Conservation (phyloP, 1,284 basidiomycete genomes). For the Pascua guehoae region DNA sequence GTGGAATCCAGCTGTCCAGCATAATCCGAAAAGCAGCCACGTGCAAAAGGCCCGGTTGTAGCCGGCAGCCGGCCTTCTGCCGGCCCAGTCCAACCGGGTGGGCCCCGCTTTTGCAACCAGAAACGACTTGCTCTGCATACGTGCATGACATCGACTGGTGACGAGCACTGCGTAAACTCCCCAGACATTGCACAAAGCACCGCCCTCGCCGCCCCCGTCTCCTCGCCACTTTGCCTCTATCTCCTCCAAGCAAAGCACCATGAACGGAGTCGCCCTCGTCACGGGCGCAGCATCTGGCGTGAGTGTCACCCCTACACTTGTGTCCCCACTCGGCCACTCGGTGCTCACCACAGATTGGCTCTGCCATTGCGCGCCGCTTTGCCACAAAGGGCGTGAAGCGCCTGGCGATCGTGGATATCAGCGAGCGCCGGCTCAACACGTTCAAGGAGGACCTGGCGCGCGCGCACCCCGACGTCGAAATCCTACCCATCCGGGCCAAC, state of each 20-base stretch:
- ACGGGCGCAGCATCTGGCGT: slow-evolving; percentile 24
- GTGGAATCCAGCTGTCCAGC: too few relatives aligned
- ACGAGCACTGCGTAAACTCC: too few relatives aligned
- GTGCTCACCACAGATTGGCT: slow-evolving; percentile 10
- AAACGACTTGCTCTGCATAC: too few relatives aligned
- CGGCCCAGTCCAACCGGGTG: too few relatives aligned
- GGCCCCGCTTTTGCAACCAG: too few relatives aligned
- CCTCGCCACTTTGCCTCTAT: neutral
- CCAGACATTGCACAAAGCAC: too few relatives aligned
- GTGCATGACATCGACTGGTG: too few relatives aligned
- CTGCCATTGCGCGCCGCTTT: slow-evolving; percentile 9
- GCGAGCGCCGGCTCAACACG: slow-evolving; percentile 8
- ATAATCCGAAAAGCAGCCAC: too few relatives aligned
- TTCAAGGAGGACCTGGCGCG: slow-evolving; percentile 1
- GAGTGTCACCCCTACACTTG: slow-evolving; percentile 2
- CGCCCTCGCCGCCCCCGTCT: too few relatives aligned
- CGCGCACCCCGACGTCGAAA: neutral
- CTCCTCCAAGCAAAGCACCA: too few relatives aligned
- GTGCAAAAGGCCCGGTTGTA: too few relatives aligned
- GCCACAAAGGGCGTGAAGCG: slow-evolving; percentile 8
- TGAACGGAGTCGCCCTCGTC: slow-evolving; percentile 21
- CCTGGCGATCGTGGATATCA: slow-evolving; percentile 7
- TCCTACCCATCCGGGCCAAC: slow-evolving; percentile 11
- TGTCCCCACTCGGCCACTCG: neutral
- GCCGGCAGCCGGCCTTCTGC: too few relatives aligned